Evolutionary conservation across 2,329 filamentous ascomycete species (phyloP), one percentile per base, ranked within the genome.

Genomic region (Didymella pinodella): DNA sequence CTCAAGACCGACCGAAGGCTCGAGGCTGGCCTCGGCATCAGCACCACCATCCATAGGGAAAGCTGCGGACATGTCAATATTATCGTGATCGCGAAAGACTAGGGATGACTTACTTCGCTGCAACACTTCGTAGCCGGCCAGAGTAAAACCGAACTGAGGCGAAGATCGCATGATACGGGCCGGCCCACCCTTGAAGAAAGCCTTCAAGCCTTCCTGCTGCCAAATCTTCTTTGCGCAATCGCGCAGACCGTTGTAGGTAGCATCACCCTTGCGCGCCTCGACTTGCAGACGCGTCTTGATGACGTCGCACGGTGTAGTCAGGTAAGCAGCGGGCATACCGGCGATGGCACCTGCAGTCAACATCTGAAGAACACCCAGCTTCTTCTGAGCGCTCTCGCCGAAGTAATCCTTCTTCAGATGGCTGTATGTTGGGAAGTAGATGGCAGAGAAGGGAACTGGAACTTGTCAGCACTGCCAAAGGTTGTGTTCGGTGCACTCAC

Each of bases 241-340:
- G 55, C 92, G 87, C 47, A 99, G 85, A 46, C 91, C 91, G 41
- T 87, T 95, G 84, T 99, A 99, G 48, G 85, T 84, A 3, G 89
- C 89, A 72, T 99, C 94, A 64, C 95, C 95, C 84, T 98, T 98
- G 65, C 95, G 90, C 22, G 94, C 93, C 79, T 99, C 95, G 59
- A 99, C 95, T 79, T 99, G 95, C 60, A 99, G 85, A 76, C 95
- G 90, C 3, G 95, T 99, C 85, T 99, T 99, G 88, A 99, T 98
- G 62, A 99, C 95, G 75, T 99, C 95, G 82, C 91, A 97, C 0
- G 95, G 95, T 2, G 95, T 99, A 25, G 95, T 99, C 63, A 99
- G 85, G 81, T 99, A 99, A 12, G 81, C 81, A 16, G 81, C 81
- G 12, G 81, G 81, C 81, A 84, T 84, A 72, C 81, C 81, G 12